A percentile compares a stretch with the other conserved stretches of the same genome.
Conservation (phyloP, 345 rosid genomes). For the Populus nigra region DNA sequence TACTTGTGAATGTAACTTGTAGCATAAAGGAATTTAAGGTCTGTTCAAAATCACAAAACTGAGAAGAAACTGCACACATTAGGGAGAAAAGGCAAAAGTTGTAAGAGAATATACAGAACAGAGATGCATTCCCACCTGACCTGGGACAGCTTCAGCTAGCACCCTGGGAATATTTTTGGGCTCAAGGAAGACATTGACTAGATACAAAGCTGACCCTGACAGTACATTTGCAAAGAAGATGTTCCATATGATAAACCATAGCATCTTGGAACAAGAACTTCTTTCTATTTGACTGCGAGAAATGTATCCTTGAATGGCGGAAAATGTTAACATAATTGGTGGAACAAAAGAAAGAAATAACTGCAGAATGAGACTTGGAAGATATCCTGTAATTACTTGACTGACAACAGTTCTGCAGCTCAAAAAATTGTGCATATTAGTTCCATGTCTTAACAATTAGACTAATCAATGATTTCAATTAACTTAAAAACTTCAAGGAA, state of each 20-base stretch:
- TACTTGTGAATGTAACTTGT: not conserved
- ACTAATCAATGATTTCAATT: not conserved
- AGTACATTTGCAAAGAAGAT: conserved; percentile 77
- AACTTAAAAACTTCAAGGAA: not conserved
- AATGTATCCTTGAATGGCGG: conserved; percentile 75
- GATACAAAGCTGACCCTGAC: conserved; percentile 77
- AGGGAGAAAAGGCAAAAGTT: not conserved
- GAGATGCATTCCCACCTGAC: conserved; percentile 53
- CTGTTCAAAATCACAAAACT: not conserved
- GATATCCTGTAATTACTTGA: conserved; percentile 83
- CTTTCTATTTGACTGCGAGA: conserved; percentile 67
- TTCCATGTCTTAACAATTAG: not conserved
- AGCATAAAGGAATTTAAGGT: not conserved
- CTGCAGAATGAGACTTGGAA: conserved; percentile 80
- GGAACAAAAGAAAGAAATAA: conserved; percentile 60
- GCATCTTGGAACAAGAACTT: conserved; percentile 73
- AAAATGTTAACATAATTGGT: conserved; percentile 63
- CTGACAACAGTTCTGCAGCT: conserved; percentile 63
- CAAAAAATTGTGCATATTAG: conserved; percentile 18
- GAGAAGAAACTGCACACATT: not conserved
- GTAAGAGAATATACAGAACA: not conserved
- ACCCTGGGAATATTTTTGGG: conserved; percentile 68
- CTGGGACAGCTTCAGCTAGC: conserved; percentile 81
- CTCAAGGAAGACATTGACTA: conserved; percentile 59
- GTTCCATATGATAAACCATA: conserved; percentile 80